phyloP scores from a whole-genome alignment of 805 yeast genomes.

The Candida krabiensis region DNA sequence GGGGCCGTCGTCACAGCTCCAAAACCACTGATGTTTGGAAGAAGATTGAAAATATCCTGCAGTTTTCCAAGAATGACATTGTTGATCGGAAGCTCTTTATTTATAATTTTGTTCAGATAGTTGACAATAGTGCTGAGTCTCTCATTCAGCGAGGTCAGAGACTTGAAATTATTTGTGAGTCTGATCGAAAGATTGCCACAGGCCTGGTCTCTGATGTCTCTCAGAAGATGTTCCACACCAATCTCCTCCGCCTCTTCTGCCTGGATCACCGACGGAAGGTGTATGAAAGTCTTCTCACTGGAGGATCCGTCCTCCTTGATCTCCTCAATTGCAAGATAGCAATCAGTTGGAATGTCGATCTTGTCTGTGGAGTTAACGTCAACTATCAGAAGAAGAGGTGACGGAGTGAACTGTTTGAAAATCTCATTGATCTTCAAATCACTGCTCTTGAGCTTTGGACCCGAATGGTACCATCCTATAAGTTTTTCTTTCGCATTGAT shows the following conservation, averaged over 20 bases:
- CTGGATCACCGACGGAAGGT: slow-evolving; percentile 86
- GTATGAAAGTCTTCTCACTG: slow-evolving; percentile 89
- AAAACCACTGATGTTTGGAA: slow-evolving; percentile 68
- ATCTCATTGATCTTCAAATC: slow-evolving; percentile 90
- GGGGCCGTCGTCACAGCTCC: background rate
- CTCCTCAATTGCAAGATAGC: slow-evolving; percentile 91
- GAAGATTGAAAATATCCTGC: slow-evolving; percentile 90
- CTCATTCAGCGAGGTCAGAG: slow-evolving; percentile 80
- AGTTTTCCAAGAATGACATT: slow-evolving; percentile 87
- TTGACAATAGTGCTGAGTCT: slow-evolving; percentile 74
- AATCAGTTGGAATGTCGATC: slow-evolving; percentile 94
- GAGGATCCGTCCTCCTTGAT: slow-evolving; percentile 94
- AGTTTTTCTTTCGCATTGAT: slow-evolving; percentile 95
- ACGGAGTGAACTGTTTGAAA: slow-evolving; percentile 77
- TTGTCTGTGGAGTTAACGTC: slow-evolving; percentile 78
- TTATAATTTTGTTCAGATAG: slow-evolving; percentile 74
- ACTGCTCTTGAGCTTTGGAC: slow-evolving; percentile 85
- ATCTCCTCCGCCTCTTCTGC: slow-evolving; percentile 99
- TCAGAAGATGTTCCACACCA: slow-evolving; percentile 93
- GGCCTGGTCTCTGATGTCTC: slow-evolving; percentile 96
- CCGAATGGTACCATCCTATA: slow-evolving; percentile 99
- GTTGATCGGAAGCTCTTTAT: slow-evolving; percentile 77
- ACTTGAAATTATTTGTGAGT: slow-evolving; percentile 85
- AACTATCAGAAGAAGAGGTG: slow-evolving; percentile 84
- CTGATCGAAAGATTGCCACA: slow-evolving; percentile 88